Evolutionary conservation across 306 rosid species (phyloP), one percentile per base, ranked within the genome.

Genomic region (Cucurbita pepo): DNA sequence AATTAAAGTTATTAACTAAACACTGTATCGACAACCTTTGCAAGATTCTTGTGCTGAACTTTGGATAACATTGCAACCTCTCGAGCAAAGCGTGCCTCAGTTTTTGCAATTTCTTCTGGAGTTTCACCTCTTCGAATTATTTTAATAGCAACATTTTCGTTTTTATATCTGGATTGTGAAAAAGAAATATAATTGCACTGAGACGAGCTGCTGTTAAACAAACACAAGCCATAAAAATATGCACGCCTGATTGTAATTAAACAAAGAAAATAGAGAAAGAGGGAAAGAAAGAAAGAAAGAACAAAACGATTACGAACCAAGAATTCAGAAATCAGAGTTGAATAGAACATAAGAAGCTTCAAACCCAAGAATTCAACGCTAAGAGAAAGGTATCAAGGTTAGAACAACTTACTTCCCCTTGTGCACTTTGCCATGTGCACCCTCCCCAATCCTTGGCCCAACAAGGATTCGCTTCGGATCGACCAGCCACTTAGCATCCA

Each of bases 41-140:
- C 96, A 67, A 94, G 86, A 85, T 94, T 90, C 70, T 86, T 89
- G 86, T 94, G 98, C 51, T 89, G 96, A 81, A 94, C 98, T 86
- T 74, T 90, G 13, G 97, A 87, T 67, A 90, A 56, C 98, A 94
- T 90, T 4, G 90, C 87, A 81, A 90, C 91, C 77, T 94, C 98
- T 75, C 97, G 85, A 5, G 71, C 90, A 79, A 90, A 94, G 76
- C 98, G 88, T 12, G 82, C 89, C 85, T 89, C 97, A 36, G 76
- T 79, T 81, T 80, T 80, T 53, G 85, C 78, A 77, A 83, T 81
- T 57, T 81, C 82, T 77, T 79, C 90, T 16, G 82, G 87, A 8
- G 81, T 79, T 58, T 79, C 82, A 38, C 90, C 90, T 77, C 73
- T 77, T 37, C 79, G 76, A 60, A 81, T 77, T 55, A 86, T 75